A percentile compares a stretch with the other conserved stretches of the same genome.
Conservation (phyloP, 805 yeast species). For the Nakazawaea holstii region DNA sequence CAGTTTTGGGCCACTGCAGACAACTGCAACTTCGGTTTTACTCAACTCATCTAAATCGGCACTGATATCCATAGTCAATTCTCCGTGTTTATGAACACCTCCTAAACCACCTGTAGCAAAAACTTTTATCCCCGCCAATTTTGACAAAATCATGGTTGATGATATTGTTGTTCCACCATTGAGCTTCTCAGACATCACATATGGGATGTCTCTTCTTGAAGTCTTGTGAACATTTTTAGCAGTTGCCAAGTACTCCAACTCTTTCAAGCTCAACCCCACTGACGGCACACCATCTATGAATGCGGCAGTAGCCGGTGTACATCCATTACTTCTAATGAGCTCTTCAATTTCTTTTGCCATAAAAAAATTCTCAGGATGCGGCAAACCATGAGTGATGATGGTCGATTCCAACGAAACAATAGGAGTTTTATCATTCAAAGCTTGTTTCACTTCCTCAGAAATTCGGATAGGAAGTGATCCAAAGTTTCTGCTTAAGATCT, state of each 20-base stretch:
- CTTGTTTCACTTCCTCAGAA: constrained; percentile 51
- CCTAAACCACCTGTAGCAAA: constrained; percentile 95
- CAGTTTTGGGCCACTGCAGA: constrained; percentile 88
- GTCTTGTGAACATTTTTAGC: constrained; percentile 45
- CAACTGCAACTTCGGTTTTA: constrained; percentile 81
- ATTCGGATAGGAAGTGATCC: constrained; percentile 6
- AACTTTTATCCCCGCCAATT: constrained; percentile 69
- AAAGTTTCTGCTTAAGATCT: neutral
- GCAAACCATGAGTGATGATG: constrained; percentile 85
- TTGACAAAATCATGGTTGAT: constrained; percentile 78
- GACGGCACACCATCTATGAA: constrained; percentile 65
- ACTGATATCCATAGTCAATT: constrained; percentile 70
- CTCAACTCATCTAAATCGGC: constrained; percentile 86
- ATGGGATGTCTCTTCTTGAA: constrained; percentile 76
- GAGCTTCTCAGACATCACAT: constrained; percentile 54
- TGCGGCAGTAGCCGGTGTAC: constrained; percentile 81
- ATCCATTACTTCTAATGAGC: constrained; percentile 55
- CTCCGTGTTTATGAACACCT: constrained; percentile 82
- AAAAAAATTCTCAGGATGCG: constrained; percentile 66
- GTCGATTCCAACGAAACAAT: constrained; percentile 84
- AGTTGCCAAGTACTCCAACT: constrained; percentile 46
- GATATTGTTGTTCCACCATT: constrained; percentile 91
- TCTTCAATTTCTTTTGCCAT: constrained; percentile 71
- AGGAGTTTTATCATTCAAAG: constrained; percentile 52
- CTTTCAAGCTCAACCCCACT: constrained; percentile 53